Conservation (phyloP, 2,329 filamentous ascomycete genomes). For the Thelonectria rubi region DNA sequence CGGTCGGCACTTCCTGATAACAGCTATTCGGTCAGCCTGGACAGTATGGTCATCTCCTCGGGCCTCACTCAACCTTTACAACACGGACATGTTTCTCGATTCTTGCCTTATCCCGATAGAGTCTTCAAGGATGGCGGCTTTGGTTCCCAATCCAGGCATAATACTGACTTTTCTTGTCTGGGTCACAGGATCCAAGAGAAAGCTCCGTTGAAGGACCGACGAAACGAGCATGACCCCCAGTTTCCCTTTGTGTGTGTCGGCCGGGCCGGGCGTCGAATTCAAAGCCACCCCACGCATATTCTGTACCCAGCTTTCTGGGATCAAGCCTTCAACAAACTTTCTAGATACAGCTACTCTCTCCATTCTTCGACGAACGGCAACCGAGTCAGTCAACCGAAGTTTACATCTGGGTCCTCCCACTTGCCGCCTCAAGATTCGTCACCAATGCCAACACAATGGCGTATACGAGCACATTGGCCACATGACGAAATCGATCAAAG, state of each 20-base stretch:
- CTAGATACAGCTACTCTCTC: background rate
- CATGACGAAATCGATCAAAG: background rate
- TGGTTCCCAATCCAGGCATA: background rate
- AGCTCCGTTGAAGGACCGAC: background rate
- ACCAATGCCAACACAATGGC: background rate
- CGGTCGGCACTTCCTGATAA: constrained; percentile 3
- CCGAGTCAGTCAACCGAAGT: background rate
- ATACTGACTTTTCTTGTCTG: constrained; percentile 1
- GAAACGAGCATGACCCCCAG: background rate
- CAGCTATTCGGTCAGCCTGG: background rate
- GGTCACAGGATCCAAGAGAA: background rate
- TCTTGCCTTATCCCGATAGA: background rate
- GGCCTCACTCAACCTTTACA: background rate
- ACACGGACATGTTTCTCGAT: background rate
- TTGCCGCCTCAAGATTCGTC: background rate
- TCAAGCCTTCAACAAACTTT: background rate
- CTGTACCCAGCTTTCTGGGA: background rate
- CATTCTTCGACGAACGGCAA: background rate
- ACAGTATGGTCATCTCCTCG: background rate
- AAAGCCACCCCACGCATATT: background rate
- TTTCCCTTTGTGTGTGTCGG: background rate
- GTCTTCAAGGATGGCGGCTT: background rate
- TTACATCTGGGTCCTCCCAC: background rate
- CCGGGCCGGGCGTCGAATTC: constrained; percentile 1
- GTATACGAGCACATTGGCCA: background rate